Conservation (phyloP, 345 rosid species). For the Microcos paniculata region DNA sequence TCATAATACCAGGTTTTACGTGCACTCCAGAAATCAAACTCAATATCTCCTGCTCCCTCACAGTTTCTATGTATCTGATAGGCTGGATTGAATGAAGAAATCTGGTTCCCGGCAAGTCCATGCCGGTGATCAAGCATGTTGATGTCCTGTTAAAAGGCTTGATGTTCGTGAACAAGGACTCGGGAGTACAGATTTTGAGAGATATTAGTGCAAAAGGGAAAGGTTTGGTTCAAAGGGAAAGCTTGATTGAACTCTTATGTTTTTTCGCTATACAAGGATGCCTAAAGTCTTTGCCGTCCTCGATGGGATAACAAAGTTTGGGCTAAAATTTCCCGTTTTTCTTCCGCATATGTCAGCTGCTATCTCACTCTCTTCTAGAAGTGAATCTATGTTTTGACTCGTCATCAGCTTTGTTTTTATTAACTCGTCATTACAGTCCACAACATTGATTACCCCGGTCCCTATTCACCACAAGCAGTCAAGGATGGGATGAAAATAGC, state of each 20-base stretch:
- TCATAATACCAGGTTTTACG: neutral
- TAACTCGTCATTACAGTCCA: neutral
- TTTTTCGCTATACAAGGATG: neutral
- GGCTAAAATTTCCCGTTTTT: neutral
- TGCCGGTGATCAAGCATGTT: conserved; percentile 16
- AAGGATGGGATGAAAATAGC: neutral
- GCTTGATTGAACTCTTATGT: neutral
- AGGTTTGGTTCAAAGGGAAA: neutral
- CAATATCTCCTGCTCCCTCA: conserved; percentile 21
- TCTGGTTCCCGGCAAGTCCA: neutral
- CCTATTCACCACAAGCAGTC: neutral
- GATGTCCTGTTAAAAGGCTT: neutral
- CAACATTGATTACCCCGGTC: neutral
- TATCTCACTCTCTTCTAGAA: neutral
- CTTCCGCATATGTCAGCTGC: conserved; percentile 20
- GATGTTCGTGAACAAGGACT: neutral
- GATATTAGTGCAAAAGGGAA: neutral
- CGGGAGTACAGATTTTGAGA: neutral
- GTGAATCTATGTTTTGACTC: neutral
- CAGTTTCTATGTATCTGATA: neutral
- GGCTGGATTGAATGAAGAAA: conserved; percentile 10
- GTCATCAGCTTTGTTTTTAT: neutral
- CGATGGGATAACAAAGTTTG: conserved; percentile 15
- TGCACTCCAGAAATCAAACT: conserved; percentile 45
- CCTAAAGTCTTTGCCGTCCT: conserved; percentile 44